These are phyloP conservation scores for Asterophora lycoperdoides DNA, from an alignment of 768 basidiomycete species.

Conservation along the genomic window DNA sequence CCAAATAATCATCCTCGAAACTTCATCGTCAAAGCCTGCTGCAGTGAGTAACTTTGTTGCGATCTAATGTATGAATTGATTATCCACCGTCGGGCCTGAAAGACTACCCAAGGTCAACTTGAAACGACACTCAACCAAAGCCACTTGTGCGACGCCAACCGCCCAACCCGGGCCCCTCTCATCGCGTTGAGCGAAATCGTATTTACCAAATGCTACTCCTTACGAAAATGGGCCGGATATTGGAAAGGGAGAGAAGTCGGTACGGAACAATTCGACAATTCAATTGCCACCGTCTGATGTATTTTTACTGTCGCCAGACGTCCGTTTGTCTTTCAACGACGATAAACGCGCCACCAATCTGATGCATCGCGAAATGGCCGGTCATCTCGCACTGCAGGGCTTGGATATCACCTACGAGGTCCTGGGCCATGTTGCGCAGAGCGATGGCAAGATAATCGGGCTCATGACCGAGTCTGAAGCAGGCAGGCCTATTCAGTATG, in stretches of 20 bases:
- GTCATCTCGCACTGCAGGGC: constrained; percentile 24
- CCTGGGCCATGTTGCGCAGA: constrained; percentile 28
- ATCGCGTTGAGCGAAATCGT: constrained; percentile 34
- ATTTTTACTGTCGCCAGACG: constrained; percentile 19
- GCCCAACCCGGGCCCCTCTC: constrained; percentile 30
- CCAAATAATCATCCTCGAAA: too few species aligned
- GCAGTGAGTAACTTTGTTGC: too few species aligned
- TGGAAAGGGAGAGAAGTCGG: constrained; percentile 38
- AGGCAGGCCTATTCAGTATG: constrained; percentile 25
- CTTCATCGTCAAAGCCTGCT: too few species aligned
- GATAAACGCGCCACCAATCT: constrained; percentile 10
- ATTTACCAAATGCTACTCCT: constrained; percentile 28
- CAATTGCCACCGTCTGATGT: background rate
- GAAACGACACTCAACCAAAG: constrained; percentile 26
- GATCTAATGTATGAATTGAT: too few species aligned
- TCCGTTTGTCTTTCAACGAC: constrained; percentile 29
- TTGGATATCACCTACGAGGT: constrained; percentile 34
- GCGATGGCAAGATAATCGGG: constrained; percentile 28
- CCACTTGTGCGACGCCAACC: constrained; percentile 22
- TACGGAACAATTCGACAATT: constrained; percentile 10
- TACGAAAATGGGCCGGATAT: constrained; percentile 26
- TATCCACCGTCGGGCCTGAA: constrained; percentile 23
- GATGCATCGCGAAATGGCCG: constrained; percentile 29
- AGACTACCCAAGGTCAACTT: constrained; percentile 8
- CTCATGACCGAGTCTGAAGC: constrained; percentile 31